Evolutionary conservation across 1,284 basidiomycete species (phyloP).

Genomic region (Boletus semigastroideus): DNA sequence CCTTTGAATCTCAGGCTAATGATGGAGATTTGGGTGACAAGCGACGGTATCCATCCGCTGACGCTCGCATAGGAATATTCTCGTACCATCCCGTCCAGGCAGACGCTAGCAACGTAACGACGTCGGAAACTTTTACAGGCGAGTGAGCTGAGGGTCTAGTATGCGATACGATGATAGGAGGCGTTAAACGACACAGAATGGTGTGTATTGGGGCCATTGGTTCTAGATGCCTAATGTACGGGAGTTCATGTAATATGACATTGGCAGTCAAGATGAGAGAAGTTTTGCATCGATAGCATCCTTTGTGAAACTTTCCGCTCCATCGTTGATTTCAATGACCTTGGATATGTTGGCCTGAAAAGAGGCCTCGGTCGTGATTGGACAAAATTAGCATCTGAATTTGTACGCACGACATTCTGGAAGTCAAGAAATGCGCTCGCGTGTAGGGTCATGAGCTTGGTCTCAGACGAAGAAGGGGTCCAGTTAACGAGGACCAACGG

Average conservation of each 20-base stretch:
- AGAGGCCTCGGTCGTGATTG: slow-evolving; percentile 1
- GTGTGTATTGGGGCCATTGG: not conserved
- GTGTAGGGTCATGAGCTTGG: slow-evolving; percentile 76
- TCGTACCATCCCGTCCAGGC: no score
- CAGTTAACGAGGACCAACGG: slow-evolving; percentile 87
- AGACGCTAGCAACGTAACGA: no score
- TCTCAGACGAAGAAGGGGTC: slow-evolving; percentile 78
- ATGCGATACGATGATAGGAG: not conserved
- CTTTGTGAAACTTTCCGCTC: slow-evolving; percentile 76
- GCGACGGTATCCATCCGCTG: no score
- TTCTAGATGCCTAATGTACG: not conserved
- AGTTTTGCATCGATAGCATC: slow-evolving; percentile 67
- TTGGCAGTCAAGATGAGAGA: slow-evolving; percentile 27
- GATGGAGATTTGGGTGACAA: no score
- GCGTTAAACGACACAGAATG: not conserved
- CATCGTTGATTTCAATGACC: slow-evolving; percentile 80
- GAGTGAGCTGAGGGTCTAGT: not conserved
- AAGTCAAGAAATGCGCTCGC: slow-evolving; percentile 82
- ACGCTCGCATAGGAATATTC: no score
- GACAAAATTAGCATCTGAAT: not conserved
- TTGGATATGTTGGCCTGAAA: slow-evolving; percentile 68
- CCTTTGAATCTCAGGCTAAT: no score
- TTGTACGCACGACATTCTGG: slow-evolving; percentile 62
- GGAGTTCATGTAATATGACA: not conserved
- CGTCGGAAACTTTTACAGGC: no score